Percentiles rank a stretch among this genome's conserved stretches.
phyloP scores from a whole-genome alignment of 2,329 filamentous ascomycete genomes.

The Talaromyces sp. region DNA sequence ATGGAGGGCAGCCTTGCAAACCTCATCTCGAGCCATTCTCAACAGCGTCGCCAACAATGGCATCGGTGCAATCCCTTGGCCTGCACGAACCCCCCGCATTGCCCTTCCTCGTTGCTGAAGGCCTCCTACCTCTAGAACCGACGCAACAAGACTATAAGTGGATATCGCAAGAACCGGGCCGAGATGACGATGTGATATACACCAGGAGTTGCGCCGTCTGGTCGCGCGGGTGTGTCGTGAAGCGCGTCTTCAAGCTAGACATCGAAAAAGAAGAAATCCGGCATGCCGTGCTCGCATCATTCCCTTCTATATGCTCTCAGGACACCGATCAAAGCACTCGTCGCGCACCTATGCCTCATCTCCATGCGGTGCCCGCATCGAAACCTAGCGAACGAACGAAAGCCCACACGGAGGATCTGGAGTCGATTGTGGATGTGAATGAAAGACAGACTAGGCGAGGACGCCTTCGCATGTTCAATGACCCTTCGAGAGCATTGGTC shows the following conservation, averaged over 20 bases:
- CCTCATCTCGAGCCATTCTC: neutral
- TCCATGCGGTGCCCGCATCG: neutral
- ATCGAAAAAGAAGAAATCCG: slow-evolving; percentile 78
- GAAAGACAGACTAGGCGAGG: slow-evolving; percentile 10
- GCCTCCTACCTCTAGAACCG: slow-evolving; percentile 65
- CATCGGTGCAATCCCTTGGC: slow-evolving; percentile 82
- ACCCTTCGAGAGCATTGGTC: slow-evolving; percentile 62
- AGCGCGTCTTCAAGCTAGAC: slow-evolving; percentile 80
- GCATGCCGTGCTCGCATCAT: slow-evolving; percentile 82
- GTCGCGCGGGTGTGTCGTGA: slow-evolving; percentile 79
- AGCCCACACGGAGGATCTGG: slow-evolving; percentile 5
- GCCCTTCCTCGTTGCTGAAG: slow-evolving; percentile 75
- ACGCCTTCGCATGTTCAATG: neutral
- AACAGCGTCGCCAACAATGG: slow-evolving; percentile 56
- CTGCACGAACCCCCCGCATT: slow-evolving; percentile 83
- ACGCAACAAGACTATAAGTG: slow-evolving; percentile 64
- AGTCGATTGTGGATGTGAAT: slow-evolving; percentile 16
- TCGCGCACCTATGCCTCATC: neutral
- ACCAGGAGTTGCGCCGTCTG: slow-evolving; percentile 76
- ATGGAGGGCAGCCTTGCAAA: slow-evolving; percentile 1
- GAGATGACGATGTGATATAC: slow-evolving; percentile 69
- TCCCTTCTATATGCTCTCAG: slow-evolving; percentile 49
- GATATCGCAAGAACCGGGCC: slow-evolving; percentile 53
- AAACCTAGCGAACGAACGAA: slow-evolving; percentile 13
- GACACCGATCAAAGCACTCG: neutral